phyloP scores from a whole-genome alignment of 306 rosid species.

The Arachis stenosperma region DNA sequence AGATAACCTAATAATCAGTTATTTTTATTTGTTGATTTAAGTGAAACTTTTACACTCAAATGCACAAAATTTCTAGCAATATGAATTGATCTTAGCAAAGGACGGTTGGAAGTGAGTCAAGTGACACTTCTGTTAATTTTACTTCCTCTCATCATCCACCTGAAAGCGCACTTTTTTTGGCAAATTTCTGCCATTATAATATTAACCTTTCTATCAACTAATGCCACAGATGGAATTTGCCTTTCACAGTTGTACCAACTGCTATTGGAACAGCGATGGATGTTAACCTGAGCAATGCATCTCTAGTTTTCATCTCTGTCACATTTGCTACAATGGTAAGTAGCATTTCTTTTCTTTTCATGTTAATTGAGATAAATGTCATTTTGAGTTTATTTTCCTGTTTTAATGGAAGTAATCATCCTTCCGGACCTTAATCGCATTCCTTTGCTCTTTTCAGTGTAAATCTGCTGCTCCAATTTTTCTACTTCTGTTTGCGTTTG shows the following conservation, averaged over 20 bases:
- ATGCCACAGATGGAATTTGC: conserved; percentile 99
- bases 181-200: conserved; percentile 41
- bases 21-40: conserved; percentile 5
- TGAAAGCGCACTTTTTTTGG: conserved; percentile 37
- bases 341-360: conserved; percentile 39
- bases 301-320: conserved; percentile 94
- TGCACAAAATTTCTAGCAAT: conserved; percentile 15
- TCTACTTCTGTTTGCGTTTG: conserved; percentile 96
- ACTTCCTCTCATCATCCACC: conserved; percentile 14
- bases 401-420: conserved; percentile 31
- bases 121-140: conserved; percentile 10
- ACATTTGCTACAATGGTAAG: conserved; percentile 99
- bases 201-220: conserved; percentile 96
- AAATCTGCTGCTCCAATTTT: conserved; percentile 99
- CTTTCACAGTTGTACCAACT: conserved; percentile 99
- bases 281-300: conserved; percentile 91
- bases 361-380: conserved; percentile 16
- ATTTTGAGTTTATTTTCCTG: conserved; percentile 17
- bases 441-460: conserved; percentile 71
- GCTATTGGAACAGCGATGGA: conserved; percentile 98
- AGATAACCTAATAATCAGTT: conserved; percentile 6
- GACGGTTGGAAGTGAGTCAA: conserved; percentile 13
- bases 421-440: conserved; percentile 23
- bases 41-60: background rate
- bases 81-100: conserved; percentile 12